These are phyloP conservation scores for Saccharomyces jurei DNA, from an alignment of 805 yeast genomes.

Conservation along the genomic window DNA sequence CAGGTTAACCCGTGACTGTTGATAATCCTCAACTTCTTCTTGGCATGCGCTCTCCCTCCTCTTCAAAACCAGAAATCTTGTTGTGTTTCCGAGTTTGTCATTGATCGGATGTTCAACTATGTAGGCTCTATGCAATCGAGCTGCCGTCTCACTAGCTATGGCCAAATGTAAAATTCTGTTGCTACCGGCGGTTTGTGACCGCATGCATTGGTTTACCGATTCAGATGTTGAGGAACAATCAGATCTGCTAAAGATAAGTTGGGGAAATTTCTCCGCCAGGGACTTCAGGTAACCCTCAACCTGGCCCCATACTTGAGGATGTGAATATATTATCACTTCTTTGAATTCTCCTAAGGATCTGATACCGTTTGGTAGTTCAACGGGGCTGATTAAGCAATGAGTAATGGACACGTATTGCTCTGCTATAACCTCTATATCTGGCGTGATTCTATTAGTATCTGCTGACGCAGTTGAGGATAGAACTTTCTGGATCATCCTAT, in stretches of 20 bases:
- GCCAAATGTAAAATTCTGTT: constrained; percentile 47
- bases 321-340: constrained; percentile 66
- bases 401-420: constrained; percentile 79
- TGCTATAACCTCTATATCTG: constrained; percentile 49
- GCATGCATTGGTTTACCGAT: constrained; percentile 62
- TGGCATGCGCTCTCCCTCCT: constrained; percentile 16
- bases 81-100: constrained; percentile 69
- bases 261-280: constrained; percentile 27
- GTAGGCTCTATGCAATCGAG: constrained; percentile 49
- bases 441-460: constrained; percentile 16
- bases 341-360: constrained; percentile 14
- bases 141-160: constrained; percentile 64
- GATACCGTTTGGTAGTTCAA: constrained; percentile 31
- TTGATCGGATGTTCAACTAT: constrained; percentile 53
- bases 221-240: constrained; percentile 77
- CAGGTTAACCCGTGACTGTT: constrained; percentile 37
- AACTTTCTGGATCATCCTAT: constrained; percentile 36
- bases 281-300: constrained; percentile 48
- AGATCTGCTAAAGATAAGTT: constrained; percentile 36
- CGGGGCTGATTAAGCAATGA: constrained; percentile 50
- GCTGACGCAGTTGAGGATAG: neutral
- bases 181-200: constrained; percentile 16
- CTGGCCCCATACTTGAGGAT: constrained; percentile 99
- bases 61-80: constrained; percentile 71
- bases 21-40: constrained; percentile 5